Percentiles rank a stretch among this genome's conserved stretches.
Conservation (phyloP, 495 filamentous ascomycete genomes). For the Jackrogersella minutella region DNA sequence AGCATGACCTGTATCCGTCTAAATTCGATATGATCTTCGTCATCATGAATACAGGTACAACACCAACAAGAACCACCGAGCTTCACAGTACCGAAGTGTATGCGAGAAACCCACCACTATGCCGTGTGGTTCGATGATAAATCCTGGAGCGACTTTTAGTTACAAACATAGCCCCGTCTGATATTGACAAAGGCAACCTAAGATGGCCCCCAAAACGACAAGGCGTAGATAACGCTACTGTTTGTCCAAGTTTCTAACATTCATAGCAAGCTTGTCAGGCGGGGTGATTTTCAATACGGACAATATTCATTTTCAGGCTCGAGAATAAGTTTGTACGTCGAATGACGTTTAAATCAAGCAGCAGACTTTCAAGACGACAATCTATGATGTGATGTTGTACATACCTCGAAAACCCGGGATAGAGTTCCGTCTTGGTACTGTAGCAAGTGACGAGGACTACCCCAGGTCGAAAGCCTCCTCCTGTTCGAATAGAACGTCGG, state of each 20-base stretch:
- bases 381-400: slow-evolving; percentile 2
- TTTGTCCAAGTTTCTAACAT: not conserved
- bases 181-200: slow-evolving; percentile 11
- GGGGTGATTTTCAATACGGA: not conserved
- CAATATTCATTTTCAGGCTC: not conserved
- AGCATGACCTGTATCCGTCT: not conserved
- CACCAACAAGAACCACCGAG: slow-evolving; percentile 19
- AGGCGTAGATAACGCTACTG: not conserved
- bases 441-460: slow-evolving; percentile 9
- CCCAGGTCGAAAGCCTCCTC: not conserved
- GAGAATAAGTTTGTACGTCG: not conserved
- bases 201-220: not conserved
- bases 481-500: slow-evolving; percentile 26
- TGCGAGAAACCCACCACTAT: slow-evolving; percentile 6
- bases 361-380: slow-evolving; percentile 6
- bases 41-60: slow-evolving; percentile 17
- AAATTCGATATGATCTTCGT: slow-evolving; percentile 10
- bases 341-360: slow-evolving; percentile 1
- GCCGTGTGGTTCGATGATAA: slow-evolving; percentile 9
- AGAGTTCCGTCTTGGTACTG: slow-evolving; percentile 12
- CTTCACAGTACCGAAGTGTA: slow-evolving; percentile 27
- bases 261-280: not conserved
- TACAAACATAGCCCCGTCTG: slow-evolving; percentile 21
- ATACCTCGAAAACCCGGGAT: slow-evolving; percentile 1
- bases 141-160: slow-evolving; percentile 7